phyloP scores from a whole-genome alignment of 345 rosid genomes.

The Dipteronia sinensis region DNA sequence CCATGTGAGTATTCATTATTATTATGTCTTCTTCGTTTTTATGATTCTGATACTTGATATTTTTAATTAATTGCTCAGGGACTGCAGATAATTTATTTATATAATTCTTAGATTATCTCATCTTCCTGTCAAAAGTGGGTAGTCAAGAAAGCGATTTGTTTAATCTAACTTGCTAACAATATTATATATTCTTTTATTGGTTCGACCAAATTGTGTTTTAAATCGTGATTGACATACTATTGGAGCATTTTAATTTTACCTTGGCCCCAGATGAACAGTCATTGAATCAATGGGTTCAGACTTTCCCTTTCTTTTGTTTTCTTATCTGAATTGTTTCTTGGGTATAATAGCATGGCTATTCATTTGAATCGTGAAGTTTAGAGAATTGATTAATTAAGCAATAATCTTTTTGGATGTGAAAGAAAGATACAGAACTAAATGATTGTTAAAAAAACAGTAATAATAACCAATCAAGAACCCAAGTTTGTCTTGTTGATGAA shows the following conservation, averaged over 20 bases:
- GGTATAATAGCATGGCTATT: not conserved
- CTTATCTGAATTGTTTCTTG: not conserved
- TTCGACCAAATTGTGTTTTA: not conserved
- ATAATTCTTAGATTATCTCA: not conserved
- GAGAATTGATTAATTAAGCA: too few relatives aligned
- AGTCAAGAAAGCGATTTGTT: conserved; percentile 13
- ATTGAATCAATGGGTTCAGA: not conserved
- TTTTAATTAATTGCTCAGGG: not conserved
- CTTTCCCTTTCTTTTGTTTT: too few relatives aligned
- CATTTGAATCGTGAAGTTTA: not conserved
- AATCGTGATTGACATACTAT: not conserved
- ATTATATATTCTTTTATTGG: not conserved
- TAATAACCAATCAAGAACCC: not conserved
- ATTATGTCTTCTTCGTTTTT: not conserved
- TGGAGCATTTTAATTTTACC: not conserved
- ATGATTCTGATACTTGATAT: not conserved
- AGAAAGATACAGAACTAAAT: not conserved
- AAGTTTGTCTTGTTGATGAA: not conserved
- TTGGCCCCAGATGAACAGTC: not conserved
- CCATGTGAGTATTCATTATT: conserved; percentile 54
- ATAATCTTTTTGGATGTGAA: not conserved
- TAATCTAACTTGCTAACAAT: not conserved
- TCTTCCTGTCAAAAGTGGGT: not conserved
- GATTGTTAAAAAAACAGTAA: not conserved
- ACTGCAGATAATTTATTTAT: not conserved